Evolutionary conservation across 345 rosid genomes (phyloP).

Genomic region (Aurinia saxatilis): DNA sequence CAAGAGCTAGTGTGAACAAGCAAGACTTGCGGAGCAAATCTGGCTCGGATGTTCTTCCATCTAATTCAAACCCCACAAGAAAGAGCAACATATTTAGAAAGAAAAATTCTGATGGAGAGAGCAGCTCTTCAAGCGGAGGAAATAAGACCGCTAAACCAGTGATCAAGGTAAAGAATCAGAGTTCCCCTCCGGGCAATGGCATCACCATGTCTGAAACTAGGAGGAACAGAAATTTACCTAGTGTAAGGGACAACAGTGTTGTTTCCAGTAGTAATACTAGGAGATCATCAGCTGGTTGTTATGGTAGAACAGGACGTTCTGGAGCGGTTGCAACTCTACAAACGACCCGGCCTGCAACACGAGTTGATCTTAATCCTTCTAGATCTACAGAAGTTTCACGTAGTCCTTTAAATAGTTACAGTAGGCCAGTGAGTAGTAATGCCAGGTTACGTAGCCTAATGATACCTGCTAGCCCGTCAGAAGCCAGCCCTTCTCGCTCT

Average conservation of each 20-base stretch:
- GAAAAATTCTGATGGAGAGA: slow-evolving; percentile 56
- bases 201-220: slow-evolving; percentile 57
- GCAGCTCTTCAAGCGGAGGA: slow-evolving; percentile 58
- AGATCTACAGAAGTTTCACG: slow-evolving; percentile 22
- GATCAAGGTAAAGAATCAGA: slow-evolving; percentile 29
- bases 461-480: slow-evolving; percentile 48
- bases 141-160: slow-evolving; percentile 42
- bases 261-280: slow-evolving; percentile 57
- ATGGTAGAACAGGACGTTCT: slow-evolving; percentile 38
- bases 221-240: slow-evolving; percentile 42
- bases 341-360: slow-evolving; percentile 35
- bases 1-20: slow-evolving; percentile 27
- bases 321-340: slow-evolving; percentile 34
- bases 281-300: slow-evolving; percentile 40
- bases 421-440: slow-evolving; percentile 25
- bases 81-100: slow-evolving; percentile 40
- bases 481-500: slow-evolving; percentile 35
- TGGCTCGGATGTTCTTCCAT: slow-evolving; percentile 37
- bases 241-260: slow-evolving; percentile 43
- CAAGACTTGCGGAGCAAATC: slow-evolving; percentile 47
- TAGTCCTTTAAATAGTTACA: slow-evolving; percentile 25
- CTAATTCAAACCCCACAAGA: slow-evolving; percentile 37
- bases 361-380: slow-evolving; percentile 34
- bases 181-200: slow-evolving; percentile 35
- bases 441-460: slow-evolving; percentile 31